A percentile compares a stretch with the other conserved stretches of the same genome.
Conservation (phyloP, 148 eudicot genomes). For the Cornus suecica region DNA sequence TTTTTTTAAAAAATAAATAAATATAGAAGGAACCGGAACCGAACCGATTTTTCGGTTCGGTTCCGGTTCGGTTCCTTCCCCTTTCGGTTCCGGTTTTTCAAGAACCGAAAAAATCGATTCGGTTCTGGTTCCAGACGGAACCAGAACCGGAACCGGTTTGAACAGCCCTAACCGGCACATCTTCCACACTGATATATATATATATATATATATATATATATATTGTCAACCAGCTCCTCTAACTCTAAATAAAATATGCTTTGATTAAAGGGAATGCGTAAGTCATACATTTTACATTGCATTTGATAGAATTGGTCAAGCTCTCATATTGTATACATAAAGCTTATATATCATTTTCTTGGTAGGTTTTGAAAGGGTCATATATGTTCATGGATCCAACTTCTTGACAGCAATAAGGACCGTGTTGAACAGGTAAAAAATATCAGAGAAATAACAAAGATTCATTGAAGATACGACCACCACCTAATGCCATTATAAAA, state of each 20-base stretch:
- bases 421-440: slow-evolving; percentile 13
- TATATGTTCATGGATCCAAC: slow-evolving; percentile 6
- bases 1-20: no score
- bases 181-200: neutral
- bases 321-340: neutral
- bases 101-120: no score
- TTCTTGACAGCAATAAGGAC: slow-evolving; percentile 21
- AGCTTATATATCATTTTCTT: slow-evolving; percentile 20
- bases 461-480: neutral
- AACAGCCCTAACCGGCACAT: neutral
- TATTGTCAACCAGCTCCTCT: neutral
- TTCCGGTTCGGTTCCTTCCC: no score
- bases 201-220: no score
- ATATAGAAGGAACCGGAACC: no score
- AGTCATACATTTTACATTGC: neutral
- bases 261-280: neutral
- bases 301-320: neutral
- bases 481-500: neutral
- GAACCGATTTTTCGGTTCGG: no score
- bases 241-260: neutral
- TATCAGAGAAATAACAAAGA: neutral
- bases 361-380: slow-evolving; percentile 36
- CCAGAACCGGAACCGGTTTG: no score
- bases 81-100: no score
- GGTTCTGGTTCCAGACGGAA: no score